Evolutionary conservation across 257 asterid genomes (phyloP).

Genomic region (Penstemon eatonii): DNA sequence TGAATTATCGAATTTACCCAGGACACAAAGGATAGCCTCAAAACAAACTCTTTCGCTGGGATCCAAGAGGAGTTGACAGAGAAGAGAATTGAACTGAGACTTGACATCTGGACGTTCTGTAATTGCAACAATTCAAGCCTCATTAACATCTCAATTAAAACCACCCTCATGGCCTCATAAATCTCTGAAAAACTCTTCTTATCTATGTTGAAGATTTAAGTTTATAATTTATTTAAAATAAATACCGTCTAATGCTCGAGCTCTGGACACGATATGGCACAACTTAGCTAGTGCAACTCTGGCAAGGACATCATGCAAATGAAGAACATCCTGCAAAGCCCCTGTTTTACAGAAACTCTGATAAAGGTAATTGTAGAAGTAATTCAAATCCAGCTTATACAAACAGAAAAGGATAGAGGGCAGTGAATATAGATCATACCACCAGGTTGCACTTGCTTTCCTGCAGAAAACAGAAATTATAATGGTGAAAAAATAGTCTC

Average conservation of each 20-base stretch:
- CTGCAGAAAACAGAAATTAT: constrained; percentile 53
- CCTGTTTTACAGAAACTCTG: constrained; percentile 63
- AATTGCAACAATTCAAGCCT: constrained; percentile 24
- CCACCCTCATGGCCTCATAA: background rate
- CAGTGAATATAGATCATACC: constrained; percentile 57
- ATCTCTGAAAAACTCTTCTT: constrained; percentile 2
- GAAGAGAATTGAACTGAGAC: constrained; percentile 81
- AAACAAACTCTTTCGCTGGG: constrained; percentile 99
- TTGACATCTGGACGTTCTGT: constrained; percentile 89
- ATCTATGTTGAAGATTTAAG: constrained; percentile 4
- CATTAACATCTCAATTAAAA: constrained; percentile 28
- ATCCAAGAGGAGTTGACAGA: constrained; percentile 93
- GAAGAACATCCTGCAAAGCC: constrained; percentile 93
- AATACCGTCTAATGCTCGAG: constrained; percentile 89
- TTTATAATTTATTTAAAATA: constrained; percentile 22
- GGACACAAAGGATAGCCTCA: constrained; percentile 93
- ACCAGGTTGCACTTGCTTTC: constrained; percentile 84
- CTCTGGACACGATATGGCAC: constrained; percentile 88
- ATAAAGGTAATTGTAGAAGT: constrained; percentile 28
- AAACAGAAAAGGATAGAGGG: constrained; percentile 19
- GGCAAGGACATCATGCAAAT: constrained; percentile 98
- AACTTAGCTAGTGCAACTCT: constrained; percentile 96
- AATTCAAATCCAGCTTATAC: constrained; percentile 30
- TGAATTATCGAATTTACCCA: constrained; percentile 84
- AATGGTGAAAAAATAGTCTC: constrained; percentile 29